Evolutionary conservation across 495 filamentous ascomycete genomes (phyloP).

Genomic region (Penicillium atrosanguineum): DNA sequence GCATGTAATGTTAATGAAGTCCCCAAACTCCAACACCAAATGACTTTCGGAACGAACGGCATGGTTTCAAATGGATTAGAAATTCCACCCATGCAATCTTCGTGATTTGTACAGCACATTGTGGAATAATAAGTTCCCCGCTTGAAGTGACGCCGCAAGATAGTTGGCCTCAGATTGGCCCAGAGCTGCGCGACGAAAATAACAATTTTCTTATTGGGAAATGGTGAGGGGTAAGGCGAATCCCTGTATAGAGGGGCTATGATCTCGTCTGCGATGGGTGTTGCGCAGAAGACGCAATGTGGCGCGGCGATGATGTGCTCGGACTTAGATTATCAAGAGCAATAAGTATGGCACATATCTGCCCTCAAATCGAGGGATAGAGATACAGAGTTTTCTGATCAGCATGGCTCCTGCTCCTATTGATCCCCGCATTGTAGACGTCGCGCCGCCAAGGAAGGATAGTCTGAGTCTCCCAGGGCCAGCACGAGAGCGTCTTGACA

Average conservation of each 20-base stretch:
- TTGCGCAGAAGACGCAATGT: constrained; percentile 18
- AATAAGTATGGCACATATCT: not conserved
- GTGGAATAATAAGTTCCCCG: constrained; percentile 9
- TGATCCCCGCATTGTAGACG: constrained; percentile 57
- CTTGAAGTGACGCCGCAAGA: not conserved
- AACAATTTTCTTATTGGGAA: not conserved
- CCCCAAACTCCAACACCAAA: too few relatives aligned
- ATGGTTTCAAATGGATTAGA: constrained; percentile 1
- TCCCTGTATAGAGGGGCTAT: not conserved
- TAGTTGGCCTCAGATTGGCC: not conserved
- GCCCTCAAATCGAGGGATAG: too few relatives aligned
- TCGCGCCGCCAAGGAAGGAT: constrained; percentile 59
- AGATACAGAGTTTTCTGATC: not conserved
- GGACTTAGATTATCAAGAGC: constrained; percentile 19
- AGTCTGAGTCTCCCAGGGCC: constrained; percentile 54
- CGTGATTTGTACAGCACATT: constrained; percentile 12
- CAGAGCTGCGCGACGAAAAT: not conserved
- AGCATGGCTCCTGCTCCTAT: constrained; percentile 52
- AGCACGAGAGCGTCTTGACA: constrained; percentile 55
- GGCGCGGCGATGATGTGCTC: constrained; percentile 35
- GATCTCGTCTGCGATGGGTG: not conserved
- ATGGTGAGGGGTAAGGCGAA: constrained; percentile 5
- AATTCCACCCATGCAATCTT: not conserved
- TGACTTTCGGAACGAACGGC: constrained; percentile 9
- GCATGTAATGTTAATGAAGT: too few relatives aligned